phyloP scores from a whole-genome alignment of 805 yeast species.

The Myxozyma nipponensis region DNA sequence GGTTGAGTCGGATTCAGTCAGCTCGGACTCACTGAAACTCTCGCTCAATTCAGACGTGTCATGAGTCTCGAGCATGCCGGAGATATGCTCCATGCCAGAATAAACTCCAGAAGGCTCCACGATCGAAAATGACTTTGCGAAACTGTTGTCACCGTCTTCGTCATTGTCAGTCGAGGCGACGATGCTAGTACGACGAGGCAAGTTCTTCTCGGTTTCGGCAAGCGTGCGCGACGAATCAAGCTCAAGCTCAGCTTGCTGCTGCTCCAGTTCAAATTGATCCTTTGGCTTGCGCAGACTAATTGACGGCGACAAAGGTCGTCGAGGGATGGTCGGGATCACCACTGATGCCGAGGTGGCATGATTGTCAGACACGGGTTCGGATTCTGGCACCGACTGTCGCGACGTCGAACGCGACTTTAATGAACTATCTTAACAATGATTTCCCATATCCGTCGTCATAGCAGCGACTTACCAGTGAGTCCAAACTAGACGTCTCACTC shows the following conservation, averaged over 20 bases:
- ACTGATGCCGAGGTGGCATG: constrained; percentile 10
- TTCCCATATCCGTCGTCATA: too few relatives aligned
- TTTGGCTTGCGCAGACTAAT: constrained; percentile 11
- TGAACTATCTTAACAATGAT: too few relatives aligned
- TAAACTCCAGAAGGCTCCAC: constrained; percentile 4
- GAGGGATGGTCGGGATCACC: constrained; percentile 13
- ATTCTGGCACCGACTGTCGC: too few relatives aligned
- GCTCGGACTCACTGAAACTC: constrained; percentile 9
- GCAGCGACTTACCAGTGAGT: background rate
- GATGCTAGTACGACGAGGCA: background rate
- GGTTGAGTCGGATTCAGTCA: constrained; percentile 2
- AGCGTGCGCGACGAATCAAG: constrained; percentile 22
- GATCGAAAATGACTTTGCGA: background rate
- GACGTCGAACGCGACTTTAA: too few relatives aligned
- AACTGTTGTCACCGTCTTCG: background rate
- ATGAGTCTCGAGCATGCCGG: constrained; percentile 9
- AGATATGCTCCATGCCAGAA: constrained; percentile 20
- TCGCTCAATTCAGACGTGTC: constrained; percentile 3
- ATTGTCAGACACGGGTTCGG: too few relatives aligned
- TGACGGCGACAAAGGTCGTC: constrained; percentile 15
- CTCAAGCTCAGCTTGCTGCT: constrained; percentile 23
- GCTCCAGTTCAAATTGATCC: constrained; percentile 12
- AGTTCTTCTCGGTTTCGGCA: constrained; percentile 19
- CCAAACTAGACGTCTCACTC: background rate
- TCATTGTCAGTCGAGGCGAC: background rate